Base-by-base conservation (phyloP, 768 basidiomycete genomes). In the Collybia mongolica region DNA sequence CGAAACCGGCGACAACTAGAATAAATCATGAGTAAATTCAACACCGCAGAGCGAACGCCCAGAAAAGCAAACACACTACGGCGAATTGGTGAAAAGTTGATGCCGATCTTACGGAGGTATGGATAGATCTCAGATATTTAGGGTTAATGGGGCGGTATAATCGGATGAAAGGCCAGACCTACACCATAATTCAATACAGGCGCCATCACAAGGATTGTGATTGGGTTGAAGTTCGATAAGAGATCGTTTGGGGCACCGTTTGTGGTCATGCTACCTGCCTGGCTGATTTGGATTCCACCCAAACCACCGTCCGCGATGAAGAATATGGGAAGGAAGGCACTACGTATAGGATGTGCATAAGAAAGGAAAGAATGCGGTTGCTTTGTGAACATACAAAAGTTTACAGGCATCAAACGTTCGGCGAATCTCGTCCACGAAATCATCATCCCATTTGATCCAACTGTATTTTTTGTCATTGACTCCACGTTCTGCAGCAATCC, bases 231-330 rank as follows among this genome's bases (percentile, higher is more conserved):
- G 49, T 67, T 70, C 6, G 55, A 49, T 22, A 69, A 51, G 1
- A 69, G 49, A 48, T 68, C 68, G 48, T 69, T 68, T 28, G 59
- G 64, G 1, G 54, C 62, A 9, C 65, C 67, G 32, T 70, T 60
- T 7, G 63, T 60, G 8, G 60, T 63, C 56, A 69, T 62, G 22
- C 61, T 60, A 14, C 63, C 65, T 2, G 64, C 68, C 51, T 62
- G 60, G 20, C 60, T 62, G 15, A 55, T 60, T 47, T 62, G 54
- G 35, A 67, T 62, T 22, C 60, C 60, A 29, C 52, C 53, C 28
- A 68, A 41, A 46, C 66, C 65, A 17, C 58, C 60, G 55, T 67
- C 65, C n/a, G 61, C 62, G 54, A 64, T 46, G 39, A 50, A 62
- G 58, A 60, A 68, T 36, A 66, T 62, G 17, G 64, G 63, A 26